A percentile compares a stretch with the other conserved stretches of the same genome.
Evolutionary conservation across 768 basidiomycete genomes (phyloP).

Genomic region (Xerocomellus amylosporus): DNA sequence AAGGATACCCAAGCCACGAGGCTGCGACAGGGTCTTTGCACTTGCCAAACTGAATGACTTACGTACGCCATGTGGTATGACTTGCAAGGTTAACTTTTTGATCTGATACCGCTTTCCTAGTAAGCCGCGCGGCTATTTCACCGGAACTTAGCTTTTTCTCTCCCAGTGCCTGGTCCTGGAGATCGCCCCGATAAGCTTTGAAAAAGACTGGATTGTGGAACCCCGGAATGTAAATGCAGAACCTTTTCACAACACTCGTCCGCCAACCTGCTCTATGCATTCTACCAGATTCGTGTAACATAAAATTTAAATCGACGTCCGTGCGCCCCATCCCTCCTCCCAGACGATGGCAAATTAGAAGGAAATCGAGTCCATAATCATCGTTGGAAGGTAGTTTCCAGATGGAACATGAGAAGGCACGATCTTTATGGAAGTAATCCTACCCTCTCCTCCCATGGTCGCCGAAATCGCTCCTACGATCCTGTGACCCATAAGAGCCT

Average conservation of each 20-base stretch:
- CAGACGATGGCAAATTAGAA: constrained; percentile 8
- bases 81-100: constrained; percentile 31
- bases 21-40: constrained; percentile 18
- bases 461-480: constrained; percentile 34
- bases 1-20: constrained; percentile 15
- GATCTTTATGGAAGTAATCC: constrained; percentile 20
- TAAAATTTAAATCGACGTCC: constrained; percentile 9
- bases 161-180: constrained; percentile 24
- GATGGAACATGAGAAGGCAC: constrained; percentile 18
- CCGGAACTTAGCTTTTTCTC: constrained; percentile 10
- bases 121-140: constrained; percentile 15
- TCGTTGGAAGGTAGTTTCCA: constrained; percentile 12
- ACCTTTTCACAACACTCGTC: not conserved
- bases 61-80: constrained; percentile 19
- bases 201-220: constrained; percentile 3
- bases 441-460: constrained; percentile 35
- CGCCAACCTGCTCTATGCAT: constrained; percentile 6
- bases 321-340: not conserved
- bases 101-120: constrained; percentile 8
- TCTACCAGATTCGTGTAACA: constrained; percentile 11
- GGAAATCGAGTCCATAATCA: constrained; percentile 21
- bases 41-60: constrained; percentile 17
- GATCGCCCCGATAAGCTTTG: constrained; percentile 31
- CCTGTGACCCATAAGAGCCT: constrained; percentile 34
- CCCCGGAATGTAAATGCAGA: not conserved